Evolutionary conservation across 257 asterid species (phyloP).

Genomic region (Ocimum tenuiflorum): DNA sequence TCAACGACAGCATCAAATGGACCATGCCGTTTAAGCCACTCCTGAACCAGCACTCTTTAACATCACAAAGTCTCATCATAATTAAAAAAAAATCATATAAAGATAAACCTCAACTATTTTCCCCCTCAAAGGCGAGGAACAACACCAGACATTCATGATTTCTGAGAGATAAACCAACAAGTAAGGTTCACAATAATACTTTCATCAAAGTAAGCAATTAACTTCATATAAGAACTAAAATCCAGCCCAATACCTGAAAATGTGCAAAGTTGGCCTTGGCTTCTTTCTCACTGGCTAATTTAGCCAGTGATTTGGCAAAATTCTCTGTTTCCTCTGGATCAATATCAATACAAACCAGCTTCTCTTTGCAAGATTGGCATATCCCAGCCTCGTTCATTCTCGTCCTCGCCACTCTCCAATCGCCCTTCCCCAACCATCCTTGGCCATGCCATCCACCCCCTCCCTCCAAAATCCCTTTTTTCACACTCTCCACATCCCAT

Average conservation of each 20-base stretch:
- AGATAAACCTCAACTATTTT: not conserved
- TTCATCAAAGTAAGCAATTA: not conserved
- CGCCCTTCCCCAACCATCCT: constrained; percentile 92
- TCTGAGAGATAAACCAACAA: not conserved
- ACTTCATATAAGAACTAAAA: not conserved
- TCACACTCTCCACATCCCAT: constrained; percentile 66
- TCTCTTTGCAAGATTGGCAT: constrained; percentile 70
- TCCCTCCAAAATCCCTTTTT: constrained; percentile 63
- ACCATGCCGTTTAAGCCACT: constrained; percentile 74
- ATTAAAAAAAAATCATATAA: not conserved
- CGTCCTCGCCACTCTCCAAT: constrained; percentile 73
- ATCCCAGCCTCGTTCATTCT: constrained; percentile 51
- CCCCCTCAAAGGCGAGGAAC: not conserved
- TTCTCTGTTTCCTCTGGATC: constrained; percentile 85
- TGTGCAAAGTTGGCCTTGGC: constrained; percentile 44
- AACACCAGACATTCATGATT: not conserved
- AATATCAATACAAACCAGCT: constrained; percentile 81
- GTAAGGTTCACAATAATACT: not conserved
- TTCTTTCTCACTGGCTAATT: constrained; percentile 63
- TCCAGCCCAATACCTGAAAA: constrained; percentile 56
- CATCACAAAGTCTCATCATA: too few relatives aligned
- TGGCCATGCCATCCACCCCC: constrained; percentile 99
- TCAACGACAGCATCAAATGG: constrained; percentile 90
- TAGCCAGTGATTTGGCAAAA: constrained; percentile 60
- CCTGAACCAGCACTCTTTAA: constrained; percentile 43